Conservation (phyloP, 768 basidiomycete species). For the Naganishia randhawae region DNA sequence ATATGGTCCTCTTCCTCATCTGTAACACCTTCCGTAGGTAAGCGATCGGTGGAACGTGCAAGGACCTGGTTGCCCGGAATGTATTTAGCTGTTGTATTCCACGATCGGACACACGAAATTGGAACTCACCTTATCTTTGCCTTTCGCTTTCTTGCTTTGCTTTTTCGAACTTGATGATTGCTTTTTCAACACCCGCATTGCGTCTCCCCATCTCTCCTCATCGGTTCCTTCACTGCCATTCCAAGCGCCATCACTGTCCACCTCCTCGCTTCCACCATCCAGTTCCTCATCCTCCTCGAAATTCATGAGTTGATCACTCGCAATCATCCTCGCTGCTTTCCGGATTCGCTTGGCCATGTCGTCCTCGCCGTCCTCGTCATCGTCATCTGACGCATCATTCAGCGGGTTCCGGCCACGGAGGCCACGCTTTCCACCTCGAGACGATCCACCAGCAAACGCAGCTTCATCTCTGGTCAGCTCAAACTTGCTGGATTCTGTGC, state of each 20-base stretch:
- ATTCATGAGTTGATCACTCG: constrained; percentile 40
- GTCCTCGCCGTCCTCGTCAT: constrained; percentile 50
- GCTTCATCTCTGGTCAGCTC: constrained; percentile 33
- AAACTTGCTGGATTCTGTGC: constrained; percentile 18
- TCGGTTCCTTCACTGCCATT: constrained; percentile 48
- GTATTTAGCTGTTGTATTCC: not conserved
- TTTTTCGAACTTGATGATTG: constrained; percentile 35
- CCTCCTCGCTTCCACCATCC: constrained; percentile 40
- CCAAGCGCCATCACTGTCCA: constrained; percentile 52
- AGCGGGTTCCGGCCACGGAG: constrained; percentile 10
- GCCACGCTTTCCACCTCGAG: constrained; percentile 14
- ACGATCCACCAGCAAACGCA: constrained; percentile 21
- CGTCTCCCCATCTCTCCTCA: constrained; percentile 50
- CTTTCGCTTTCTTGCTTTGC: constrained; percentile 34
- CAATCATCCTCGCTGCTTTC: constrained; percentile 49
- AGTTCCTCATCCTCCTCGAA: constrained; percentile 42
- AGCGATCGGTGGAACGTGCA: not conserved
- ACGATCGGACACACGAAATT: not conserved
- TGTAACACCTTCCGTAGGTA: not conserved
- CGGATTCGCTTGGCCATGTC: constrained; percentile 48
- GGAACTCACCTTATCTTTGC: constrained; percentile 6
- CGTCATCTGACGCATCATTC: constrained; percentile 44
- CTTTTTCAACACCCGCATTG: constrained; percentile 44
- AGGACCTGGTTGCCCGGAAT: not conserved
- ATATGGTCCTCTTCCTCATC: constrained; percentile 7